Evolutionary conservation across 1,139 yeast genomes (phyloP), one percentile per base, ranked within the genome.

Genomic region (Torulaspora pretoriensis): DNA sequence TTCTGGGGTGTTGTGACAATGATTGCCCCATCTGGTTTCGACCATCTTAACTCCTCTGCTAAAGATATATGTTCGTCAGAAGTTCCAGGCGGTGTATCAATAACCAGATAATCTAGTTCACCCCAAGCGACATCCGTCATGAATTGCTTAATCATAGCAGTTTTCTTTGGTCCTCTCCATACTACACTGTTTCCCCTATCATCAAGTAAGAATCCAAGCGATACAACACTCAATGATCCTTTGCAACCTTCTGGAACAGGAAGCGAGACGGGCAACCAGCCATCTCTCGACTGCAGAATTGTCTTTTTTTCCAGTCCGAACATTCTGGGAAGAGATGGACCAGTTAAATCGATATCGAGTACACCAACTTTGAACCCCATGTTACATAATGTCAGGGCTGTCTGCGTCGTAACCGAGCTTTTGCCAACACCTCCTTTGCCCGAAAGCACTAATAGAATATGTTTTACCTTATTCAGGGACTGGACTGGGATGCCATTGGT

Each of bases 371-470:
- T 81, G 57, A 67, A 78, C 1, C 95, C 95, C 60, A 77, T 70
- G 26, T 74, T 69, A 5, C 80, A 88, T 29, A 94, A 70, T 0
- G 92, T 74, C 17, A 92, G 70, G 0, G 97, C 97, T 1, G 90
- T 73, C 63, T 94, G 98, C 0, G 97, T 85, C 0, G 98, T 90
- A 1, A 92, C 90, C 0, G 97, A 88, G 4, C 96, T 87, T 63
- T 92, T 92, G 1, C 99, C 99, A 1, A 92, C 98, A 61, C 95
- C 98, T n/a, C 97, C 97, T 64, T 89, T 89, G 3, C 96, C 97
- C 0, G 96, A 86, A 1, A 92, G 73, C 1, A 92, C 84, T 37
- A 92, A 73, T 2, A 89, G 68, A 40, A 90, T 83, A 62, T 92
- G 96, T 57, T 81, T 81, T 35, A 90, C 83, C 43, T 75, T 70